Base-by-base conservation (phyloP, 1,284 basidiomycete genomes). In the Vanrija pseudolonga region DNA sequence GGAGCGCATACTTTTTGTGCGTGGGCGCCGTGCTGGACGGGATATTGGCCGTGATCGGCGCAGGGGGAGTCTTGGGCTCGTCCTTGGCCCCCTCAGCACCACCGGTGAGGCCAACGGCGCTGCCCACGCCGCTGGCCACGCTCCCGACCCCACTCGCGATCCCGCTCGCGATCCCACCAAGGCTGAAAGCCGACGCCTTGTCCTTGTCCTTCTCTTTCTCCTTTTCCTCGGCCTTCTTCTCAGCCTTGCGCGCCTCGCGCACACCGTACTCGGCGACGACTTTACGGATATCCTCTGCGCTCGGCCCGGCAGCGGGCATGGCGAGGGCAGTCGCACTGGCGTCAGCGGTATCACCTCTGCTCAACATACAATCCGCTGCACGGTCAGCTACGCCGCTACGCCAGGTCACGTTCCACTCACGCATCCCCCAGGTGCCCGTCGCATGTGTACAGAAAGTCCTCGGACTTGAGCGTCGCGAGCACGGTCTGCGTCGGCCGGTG, bases 361-460 rank as follows among this genome's bases (percentile, higher is more conserved):
- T 9, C 15, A 1, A 62, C 64, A 50, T 46, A 62, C 62, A 64
- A 64, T 6, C 62, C 62, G 7, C 62, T 64, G 55, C 24, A 22
- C 6, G n/a, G 44, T 18, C 24, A 20, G 26, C 18, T 3, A 43
- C 6, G 14, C 32, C 50, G 50, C 45, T 18, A 40, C 38, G 2
- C 3, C 17, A 19, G n/a, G n/a, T n/a, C n/a, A n/a, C n/a, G n/a
- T n/a, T n/a, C 17, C 38, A 68, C 74, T 51, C 47, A 76, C 74
- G 65, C 62, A 61, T 77, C 75, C 9, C 47, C 63, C 50, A 77
- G 57, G 56, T 77, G 75, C 12, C 67, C 61, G 14, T 71, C 68
- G 47, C 75, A 77, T 6, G 69, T 69, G 47, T 76, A 77, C 39
- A 77, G 42, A 49, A 71, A 77, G 55, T 76, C 74, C 42, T 76